phyloP scores from a whole-genome alignment of 495 filamentous ascomycete genomes.

The Aspergillus wentii region DNA sequence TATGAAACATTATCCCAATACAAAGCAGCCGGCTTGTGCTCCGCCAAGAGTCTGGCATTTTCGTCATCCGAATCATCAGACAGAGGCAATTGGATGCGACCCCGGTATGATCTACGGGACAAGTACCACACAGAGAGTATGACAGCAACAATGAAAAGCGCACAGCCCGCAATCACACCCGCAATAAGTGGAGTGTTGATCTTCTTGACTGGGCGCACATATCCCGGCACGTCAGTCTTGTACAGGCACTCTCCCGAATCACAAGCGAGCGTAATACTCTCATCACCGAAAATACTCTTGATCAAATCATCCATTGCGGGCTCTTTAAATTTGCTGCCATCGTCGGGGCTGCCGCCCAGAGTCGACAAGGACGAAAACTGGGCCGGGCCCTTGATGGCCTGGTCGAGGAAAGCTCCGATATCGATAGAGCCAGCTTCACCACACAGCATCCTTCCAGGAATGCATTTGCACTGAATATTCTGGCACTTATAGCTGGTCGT shows the following conservation, averaged over 20 bases:
- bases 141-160: conserved; percentile 80
- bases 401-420: conserved; percentile 77
- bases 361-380: conserved; percentile 68
- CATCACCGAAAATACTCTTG: conserved; percentile 80
- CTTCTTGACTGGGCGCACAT: conserved; percentile 79
- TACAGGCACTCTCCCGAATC: conserved; percentile 88
- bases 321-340: conserved; percentile 80
- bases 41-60: conserved; percentile 73
- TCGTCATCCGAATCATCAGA: conserved; percentile 90
- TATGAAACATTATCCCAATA: conserved; percentile 90
- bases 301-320: conserved; percentile 88
- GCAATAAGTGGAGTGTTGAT: conserved; percentile 98
- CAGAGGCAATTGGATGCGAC: conserved; percentile 69
- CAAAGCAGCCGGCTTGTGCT: conserved; percentile 85
- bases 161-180: conserved; percentile 82
- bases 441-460: conserved; percentile 89
- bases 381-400: conserved; percentile 81
- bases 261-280: conserved; percentile 79
- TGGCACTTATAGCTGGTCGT: conserved; percentile 79
- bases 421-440: conserved; percentile 88
- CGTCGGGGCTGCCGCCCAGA: conserved; percentile 48
- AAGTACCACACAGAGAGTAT: conserved; percentile 86
- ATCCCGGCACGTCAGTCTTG: conserved; percentile 87
- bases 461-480: conserved; percentile 78
- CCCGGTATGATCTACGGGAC: conserved; percentile 62